Base-by-base conservation (phyloP, 2,329 filamentous ascomycete genomes). In the Diaporthe citri region DNA sequence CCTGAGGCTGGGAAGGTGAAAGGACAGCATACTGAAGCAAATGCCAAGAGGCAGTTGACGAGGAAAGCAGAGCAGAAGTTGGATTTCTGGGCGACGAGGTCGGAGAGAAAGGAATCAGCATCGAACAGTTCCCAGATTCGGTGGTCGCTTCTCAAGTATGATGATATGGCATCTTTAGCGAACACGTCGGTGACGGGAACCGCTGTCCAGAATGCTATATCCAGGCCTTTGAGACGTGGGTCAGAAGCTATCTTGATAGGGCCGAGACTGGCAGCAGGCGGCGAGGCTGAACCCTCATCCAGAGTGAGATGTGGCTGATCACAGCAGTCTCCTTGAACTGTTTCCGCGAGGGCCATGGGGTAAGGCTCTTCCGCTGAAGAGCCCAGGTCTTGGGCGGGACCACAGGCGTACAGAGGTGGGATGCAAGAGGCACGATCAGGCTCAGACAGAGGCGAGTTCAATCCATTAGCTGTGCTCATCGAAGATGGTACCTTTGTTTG, bases 31-130 rank as follows among this genome's bases (percentile, higher is more conserved):
- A 57, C 55, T 2, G 55, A 57, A 20, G 55, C 55, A 5, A 57
- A 57, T 36, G 55, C 55, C 55, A 57, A n/a, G 55, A 57, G 55
- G 31, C 55, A 57, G 31, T 57, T 57, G 31, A 57, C 55, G 9
- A 57, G 55, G 20, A 57, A 57, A 57, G 55, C 31, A n/a, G 55
- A 57, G 12, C 55, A 57, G 4, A 57, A 57, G 12, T 39, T 20
- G 17, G 55, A 36, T 57, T 57, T 57, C 17, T 57, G 55, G 31
- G 8, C 10, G 31, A 57, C 31, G 13, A 57, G 55, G 10, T 57
- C 55, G 6, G 55, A 57, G 8, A 57, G 31, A 13, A 57, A 57
- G 10, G 17, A 13, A 13, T 57, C 31, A n/a, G 55, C 55, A 8
- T 57, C 31, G 7, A 57, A 57, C 10, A 57, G 5, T n/a, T 57